Conservation (phyloP, 2,329 filamentous ascomycete species). For the Aspergillus piperis region DNA sequence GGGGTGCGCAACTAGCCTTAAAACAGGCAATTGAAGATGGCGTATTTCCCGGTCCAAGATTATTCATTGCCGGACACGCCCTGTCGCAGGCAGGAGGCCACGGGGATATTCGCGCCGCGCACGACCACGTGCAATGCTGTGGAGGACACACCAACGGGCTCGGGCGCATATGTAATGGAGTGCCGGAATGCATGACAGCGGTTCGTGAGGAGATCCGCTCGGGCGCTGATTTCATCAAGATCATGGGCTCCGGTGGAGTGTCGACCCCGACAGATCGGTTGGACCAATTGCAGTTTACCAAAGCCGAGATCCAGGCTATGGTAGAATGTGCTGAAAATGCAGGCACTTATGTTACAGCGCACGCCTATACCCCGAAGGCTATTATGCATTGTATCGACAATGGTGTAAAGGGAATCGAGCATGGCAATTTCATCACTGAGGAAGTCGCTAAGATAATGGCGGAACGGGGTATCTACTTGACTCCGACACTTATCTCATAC, state of each 20-base stretch:
- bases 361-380: constrained; percentile 58
- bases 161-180: constrained; percentile 55
- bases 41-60: constrained; percentile 56
- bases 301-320: constrained; percentile 59
- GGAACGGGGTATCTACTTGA: constrained; percentile 51
- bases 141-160: constrained; percentile 41
- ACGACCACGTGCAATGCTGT: constrained; percentile 49
- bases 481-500: constrained; percentile 57
- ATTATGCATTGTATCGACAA: constrained; percentile 59
- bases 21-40: constrained; percentile 57
- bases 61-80: constrained; percentile 58
- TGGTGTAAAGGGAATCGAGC: constrained; percentile 59
- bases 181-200: constrained; percentile 55
- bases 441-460: constrained; percentile 55
- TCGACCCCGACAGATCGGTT: constrained; percentile 58
- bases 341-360: constrained; percentile 58
- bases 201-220: constrained; percentile 57
- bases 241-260: constrained; percentile 62
- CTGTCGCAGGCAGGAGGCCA: constrained; percentile 63
- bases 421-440: constrained; percentile 48
- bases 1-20: constrained; percentile 57
- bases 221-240: constrained; percentile 64
- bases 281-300: constrained; percentile 58
- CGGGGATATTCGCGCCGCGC: constrained; percentile 52
- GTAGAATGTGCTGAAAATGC: constrained; percentile 51